A percentile compares a stretch with the other conserved stretches of the same genome.
Conservation (phyloP, 2,329 filamentous ascomycete species). For the Fusarium ambrosium region DNA sequence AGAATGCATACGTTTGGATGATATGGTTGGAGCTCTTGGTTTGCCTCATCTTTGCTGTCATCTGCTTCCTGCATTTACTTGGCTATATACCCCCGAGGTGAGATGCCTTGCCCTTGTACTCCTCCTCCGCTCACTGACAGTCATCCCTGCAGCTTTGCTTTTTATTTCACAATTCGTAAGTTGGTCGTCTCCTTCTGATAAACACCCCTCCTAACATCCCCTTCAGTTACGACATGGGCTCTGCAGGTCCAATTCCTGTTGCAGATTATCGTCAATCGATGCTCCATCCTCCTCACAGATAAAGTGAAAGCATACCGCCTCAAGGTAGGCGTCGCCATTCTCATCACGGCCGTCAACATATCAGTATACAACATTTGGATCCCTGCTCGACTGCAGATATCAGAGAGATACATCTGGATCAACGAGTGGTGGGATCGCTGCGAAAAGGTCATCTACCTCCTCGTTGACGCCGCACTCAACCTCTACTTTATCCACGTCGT, state of each 20-base stretch:
- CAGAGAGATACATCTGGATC: conserved; percentile 41
- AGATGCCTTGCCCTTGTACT: not conserved
- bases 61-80: conserved; percentile 48
- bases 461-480: conserved; percentile 43
- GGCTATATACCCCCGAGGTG: conserved; percentile 45
- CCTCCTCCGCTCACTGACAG: conserved; percentile 16
- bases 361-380: conserved; percentile 47
- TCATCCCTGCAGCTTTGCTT: conserved; percentile 40
- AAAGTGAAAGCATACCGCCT: conserved; percentile 32
- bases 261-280: conserved; percentile 48
- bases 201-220: conserved; percentile 1
- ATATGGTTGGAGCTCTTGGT: conserved; percentile 62
- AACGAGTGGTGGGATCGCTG: conserved; percentile 47
- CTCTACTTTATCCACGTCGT: conserved; percentile 47
- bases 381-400: conserved; percentile 44
- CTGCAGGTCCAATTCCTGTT: conserved; percentile 46
- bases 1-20: conserved; percentile 61
- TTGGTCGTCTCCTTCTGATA: accelerated
- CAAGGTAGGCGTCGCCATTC: conserved; percentile 34
- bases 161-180: conserved; percentile 48
- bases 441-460: conserved; percentile 48
- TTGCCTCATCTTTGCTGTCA: conserved; percentile 57
- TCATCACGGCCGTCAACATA: conserved; percentile 47
- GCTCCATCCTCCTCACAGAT: conserved; percentile 42
- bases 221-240: conserved; percentile 46